Evolutionary conservation across 2,329 filamentous ascomycete species (phyloP).

Genomic region (Westerdykella ornata): DNA sequence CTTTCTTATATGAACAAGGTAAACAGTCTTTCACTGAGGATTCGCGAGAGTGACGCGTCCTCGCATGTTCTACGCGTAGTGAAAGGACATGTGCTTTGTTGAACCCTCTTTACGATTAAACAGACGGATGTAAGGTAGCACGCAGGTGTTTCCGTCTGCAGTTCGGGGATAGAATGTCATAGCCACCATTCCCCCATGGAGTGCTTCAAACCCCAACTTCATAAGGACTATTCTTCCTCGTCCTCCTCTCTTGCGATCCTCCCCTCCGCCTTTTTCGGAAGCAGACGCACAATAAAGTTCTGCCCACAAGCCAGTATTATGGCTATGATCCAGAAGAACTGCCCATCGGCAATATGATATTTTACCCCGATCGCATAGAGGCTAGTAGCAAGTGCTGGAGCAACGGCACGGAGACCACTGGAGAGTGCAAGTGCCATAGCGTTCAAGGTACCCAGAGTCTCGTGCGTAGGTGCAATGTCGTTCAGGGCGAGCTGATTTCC

Average conservation of each 20-base stretch:
- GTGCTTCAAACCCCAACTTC: too few relatives aligned
- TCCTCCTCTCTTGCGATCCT: not conserved
- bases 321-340: slow-evolving; percentile 60
- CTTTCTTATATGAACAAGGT: too few relatives aligned
- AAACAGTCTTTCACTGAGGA: too few relatives aligned
- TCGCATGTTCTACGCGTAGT: too few relatives aligned
- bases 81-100: too few relatives aligned
- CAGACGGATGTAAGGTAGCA: too few relatives aligned
- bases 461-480: slow-evolving; percentile 60
- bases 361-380: slow-evolving; percentile 62
- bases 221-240: too few relatives aligned
- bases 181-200: too few relatives aligned
- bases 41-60: too few relatives aligned
- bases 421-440: slow-evolving; percentile 57
- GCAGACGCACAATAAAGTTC: slow-evolving; percentile 1
- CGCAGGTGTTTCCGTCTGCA: too few relatives aligned
- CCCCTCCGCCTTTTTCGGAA: slow-evolving; percentile 12
- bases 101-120: too few relatives aligned
- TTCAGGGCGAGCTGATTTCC: slow-evolving; percentile 67
- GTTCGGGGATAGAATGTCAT: too few relatives aligned
- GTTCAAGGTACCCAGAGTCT: slow-evolving; percentile 64
- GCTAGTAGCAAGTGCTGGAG: slow-evolving; percentile 59
- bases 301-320: slow-evolving; percentile 20
- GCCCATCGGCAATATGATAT: slow-evolving; percentile 55
- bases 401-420: slow-evolving; percentile 58